Evolutionary conservation across 345 rosid species (phyloP).

Genomic region (Gossypium rotundifolium): DNA sequence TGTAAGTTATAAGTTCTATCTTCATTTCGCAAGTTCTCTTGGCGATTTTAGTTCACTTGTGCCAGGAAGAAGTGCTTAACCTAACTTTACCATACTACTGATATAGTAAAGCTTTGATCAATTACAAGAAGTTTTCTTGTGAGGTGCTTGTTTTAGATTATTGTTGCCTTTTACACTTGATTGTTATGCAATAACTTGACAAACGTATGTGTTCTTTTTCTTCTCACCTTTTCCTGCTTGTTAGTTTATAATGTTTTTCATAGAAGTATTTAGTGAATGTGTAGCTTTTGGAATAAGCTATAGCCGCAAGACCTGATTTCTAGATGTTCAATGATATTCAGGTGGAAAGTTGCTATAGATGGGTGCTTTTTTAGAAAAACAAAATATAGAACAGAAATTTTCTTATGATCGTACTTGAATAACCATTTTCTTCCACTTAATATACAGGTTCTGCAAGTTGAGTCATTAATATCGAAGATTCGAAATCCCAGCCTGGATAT

Average conservation of each 20-base stretch:
- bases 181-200: not conserved
- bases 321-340: not conserved
- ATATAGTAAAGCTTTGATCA: not conserved
- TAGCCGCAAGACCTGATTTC: not conserved
- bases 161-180: not conserved
- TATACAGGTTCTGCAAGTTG: conserved; percentile 69
- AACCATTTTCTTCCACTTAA: conserved; percentile 17
- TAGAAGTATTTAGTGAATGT: not conserved
- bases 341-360: not conserved
- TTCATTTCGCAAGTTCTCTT: conserved; percentile 7
- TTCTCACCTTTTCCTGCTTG: not conserved
- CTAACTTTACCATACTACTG: not conserved
- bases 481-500: conserved; percentile 47
- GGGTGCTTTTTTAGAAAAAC: not conserved
- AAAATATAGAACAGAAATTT: not conserved
- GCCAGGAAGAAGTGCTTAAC: not conserved
- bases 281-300: not conserved
- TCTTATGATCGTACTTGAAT: conserved; percentile 7
- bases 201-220: not conserved
- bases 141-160: not conserved
- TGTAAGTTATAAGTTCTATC: conserved; percentile 48
- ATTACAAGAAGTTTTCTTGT: not conserved
- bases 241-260: not conserved
- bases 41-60: not conserved
- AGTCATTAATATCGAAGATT: conserved; percentile 57